A percentile compares a stretch with the other conserved stretches of the same genome.
phyloP scores from a whole-genome alignment of 768 basidiomycete genomes.

The Megacollybia marginata region DNA sequence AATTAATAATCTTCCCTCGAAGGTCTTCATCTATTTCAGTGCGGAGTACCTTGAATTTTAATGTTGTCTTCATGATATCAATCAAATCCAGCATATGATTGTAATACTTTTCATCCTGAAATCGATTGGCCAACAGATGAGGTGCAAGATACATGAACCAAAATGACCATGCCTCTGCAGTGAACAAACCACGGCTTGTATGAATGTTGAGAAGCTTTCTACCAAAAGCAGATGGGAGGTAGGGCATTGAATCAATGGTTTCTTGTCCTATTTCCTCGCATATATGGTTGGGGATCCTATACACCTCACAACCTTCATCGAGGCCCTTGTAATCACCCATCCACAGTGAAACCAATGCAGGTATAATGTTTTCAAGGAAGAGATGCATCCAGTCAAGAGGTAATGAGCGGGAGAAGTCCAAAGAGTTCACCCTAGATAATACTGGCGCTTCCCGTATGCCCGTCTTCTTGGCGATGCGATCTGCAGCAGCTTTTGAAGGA shows the following conservation, averaged over 20 bases:
- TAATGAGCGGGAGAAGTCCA: constrained; percentile 21
- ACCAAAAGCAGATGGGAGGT: no score
- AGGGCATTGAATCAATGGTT: constrained; percentile 16
- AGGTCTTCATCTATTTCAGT: constrained; percentile 20
- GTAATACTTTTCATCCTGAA: constrained; percentile 27
- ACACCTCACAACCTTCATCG: constrained; percentile 10
- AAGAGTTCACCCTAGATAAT: constrained; percentile 17
- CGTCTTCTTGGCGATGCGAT: constrained; percentile 11
- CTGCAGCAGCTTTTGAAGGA: background rate
- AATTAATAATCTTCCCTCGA: constrained; percentile 18
- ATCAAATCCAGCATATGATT: constrained; percentile 27
- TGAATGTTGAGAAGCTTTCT: constrained; percentile 16
- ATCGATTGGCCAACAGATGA: constrained; percentile 24
- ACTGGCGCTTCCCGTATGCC: constrained; percentile 25
- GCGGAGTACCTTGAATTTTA: constrained; percentile 21
- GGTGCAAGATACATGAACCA: constrained; percentile 33
- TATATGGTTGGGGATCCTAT: constrained; percentile 14
- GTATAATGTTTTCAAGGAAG: constrained; percentile 3
- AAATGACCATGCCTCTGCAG: constrained; percentile 30
- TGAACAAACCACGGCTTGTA: constrained; percentile 16
- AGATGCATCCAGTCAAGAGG: no score
- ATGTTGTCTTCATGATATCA: constrained; percentile 24
- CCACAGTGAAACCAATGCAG: constrained; percentile 6
- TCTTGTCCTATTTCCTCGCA: constrained; percentile 30
- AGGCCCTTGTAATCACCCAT: constrained; percentile 6